A percentile compares a stretch with the other conserved stretches of the same genome.
These are phyloP conservation scores for Brassica carinata DNA, from an alignment of 345 rosid species.

Conservation along the genomic window DNA sequence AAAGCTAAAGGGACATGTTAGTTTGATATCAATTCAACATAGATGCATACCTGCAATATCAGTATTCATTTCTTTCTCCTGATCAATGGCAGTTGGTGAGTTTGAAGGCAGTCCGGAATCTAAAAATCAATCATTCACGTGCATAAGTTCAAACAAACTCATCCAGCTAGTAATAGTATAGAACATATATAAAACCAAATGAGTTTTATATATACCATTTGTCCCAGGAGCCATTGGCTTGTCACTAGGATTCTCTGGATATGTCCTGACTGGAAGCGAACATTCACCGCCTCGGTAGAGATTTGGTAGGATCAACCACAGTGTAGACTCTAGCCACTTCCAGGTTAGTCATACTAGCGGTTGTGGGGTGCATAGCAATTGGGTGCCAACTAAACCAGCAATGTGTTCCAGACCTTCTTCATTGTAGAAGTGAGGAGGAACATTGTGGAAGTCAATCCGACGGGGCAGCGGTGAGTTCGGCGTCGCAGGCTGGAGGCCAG, in stretches of 20 bases:
- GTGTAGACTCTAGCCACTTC: background rate
- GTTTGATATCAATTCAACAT: background rate
- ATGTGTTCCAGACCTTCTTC: background rate
- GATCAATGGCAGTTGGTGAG: constrained; percentile 32
- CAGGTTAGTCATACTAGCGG: background rate
- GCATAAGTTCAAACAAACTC: constrained; percentile 29
- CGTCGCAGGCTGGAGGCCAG: background rate
- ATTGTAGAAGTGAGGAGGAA: background rate
- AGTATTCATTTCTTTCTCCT: constrained; percentile 13
- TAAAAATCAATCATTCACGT: constrained; percentile 30
- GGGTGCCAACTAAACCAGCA: background rate
- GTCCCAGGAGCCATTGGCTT: background rate
- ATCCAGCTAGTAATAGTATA: background rate
- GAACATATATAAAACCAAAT: constrained; percentile 12
- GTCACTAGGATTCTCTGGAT: background rate
- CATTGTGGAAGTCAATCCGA: background rate
- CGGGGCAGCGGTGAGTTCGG: background rate
- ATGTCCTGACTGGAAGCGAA: background rate
- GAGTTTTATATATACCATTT: constrained; percentile 10
- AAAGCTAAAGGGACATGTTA: background rate
- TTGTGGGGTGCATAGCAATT: background rate
- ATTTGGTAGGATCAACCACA: background rate
- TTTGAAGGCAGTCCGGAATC: constrained; percentile 40
- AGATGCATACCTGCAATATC: constrained; percentile 41
- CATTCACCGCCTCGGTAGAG: background rate